Evolutionary conservation across 768 basidiomycete genomes (phyloP).

Genomic region (Lactarius vividus): DNA sequence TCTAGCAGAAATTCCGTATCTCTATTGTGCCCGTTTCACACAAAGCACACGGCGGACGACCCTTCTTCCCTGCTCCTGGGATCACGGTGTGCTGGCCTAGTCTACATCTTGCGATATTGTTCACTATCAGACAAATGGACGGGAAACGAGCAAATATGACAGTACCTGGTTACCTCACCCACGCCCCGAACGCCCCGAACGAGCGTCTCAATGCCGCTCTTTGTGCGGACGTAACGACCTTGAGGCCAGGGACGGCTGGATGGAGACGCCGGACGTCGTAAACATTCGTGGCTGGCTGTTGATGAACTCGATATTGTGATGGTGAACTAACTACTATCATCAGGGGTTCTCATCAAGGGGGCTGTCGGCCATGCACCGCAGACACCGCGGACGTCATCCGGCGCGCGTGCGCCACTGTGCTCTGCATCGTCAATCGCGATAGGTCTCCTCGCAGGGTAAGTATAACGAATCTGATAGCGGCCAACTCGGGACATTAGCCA

Average conservation of each 20-base stretch:
- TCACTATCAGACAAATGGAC: background rate
- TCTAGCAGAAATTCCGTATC: background rate
- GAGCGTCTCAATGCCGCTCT: background rate
- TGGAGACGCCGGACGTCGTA: slow-evolving; percentile 1
- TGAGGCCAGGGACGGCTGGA: background rate
- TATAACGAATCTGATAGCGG: background rate
- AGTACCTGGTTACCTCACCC: background rate
- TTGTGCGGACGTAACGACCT: slow-evolving; percentile 17
- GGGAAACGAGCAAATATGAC: background rate
- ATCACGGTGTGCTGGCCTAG: background rate
- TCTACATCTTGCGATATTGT: background rate
- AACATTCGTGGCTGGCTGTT: background rate
- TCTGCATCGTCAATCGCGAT: background rate
- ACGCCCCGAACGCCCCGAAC: background rate
- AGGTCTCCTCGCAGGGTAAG: background rate
- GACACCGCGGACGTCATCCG: slow-evolving; percentile 5
- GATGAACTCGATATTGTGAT: no score
- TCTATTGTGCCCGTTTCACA: background rate
- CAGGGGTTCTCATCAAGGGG: background rate
- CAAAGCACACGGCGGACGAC: background rate
- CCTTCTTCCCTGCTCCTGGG: background rate
- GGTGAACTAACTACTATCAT: background rate
- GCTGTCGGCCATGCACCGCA: background rate
- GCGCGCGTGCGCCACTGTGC: background rate
- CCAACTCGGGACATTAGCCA: background rate